Evolutionary conservation across 352 stramenopile species (phyloP).

Genomic region (Pythium oligandrum): DNA sequence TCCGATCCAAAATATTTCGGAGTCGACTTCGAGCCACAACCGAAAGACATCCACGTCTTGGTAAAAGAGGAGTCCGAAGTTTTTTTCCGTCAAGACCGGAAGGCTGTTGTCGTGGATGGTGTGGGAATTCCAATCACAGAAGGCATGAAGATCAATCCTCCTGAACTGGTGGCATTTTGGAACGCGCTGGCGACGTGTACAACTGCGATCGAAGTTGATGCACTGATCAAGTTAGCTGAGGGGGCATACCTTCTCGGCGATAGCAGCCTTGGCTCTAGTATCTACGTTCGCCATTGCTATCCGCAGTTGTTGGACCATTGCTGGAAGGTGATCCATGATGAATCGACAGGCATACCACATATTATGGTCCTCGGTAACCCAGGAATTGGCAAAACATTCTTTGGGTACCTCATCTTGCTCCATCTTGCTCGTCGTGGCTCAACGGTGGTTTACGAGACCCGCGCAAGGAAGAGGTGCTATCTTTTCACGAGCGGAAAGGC

Average conservation of each 20-base stretch:
- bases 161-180: constrained; percentile 26
- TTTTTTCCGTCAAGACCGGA: too few relatives aligned
- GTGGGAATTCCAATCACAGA: too few relatives aligned
- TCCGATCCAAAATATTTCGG: constrained; percentile 12
- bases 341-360: constrained; percentile 18
- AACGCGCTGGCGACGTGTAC: constrained; percentile 12
- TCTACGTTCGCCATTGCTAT: constrained; percentile 30
- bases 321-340: constrained; percentile 5
- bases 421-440: constrained; percentile 16
- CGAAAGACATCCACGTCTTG: constrained; percentile 19
- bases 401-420: constrained; percentile 22
- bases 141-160: too few relatives aligned
- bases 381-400: constrained; percentile 27
- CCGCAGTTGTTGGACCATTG: constrained; percentile 16
- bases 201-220: constrained; percentile 18
- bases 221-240: constrained; percentile 14
- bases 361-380: constrained; percentile 27
- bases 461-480: constrained; percentile 5
- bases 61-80: too few relatives aligned
- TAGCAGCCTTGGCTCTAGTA: constrained; percentile 13
- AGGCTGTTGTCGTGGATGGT: too few relatives aligned
- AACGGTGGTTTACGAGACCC: constrained; percentile 26
- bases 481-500: constrained; percentile 6
- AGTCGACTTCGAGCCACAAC: constrained; percentile 12
- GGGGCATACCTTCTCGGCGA: constrained; percentile 9